phyloP scores from a whole-genome alignment of 345 rosid species.

The Pistacia vera region DNA sequence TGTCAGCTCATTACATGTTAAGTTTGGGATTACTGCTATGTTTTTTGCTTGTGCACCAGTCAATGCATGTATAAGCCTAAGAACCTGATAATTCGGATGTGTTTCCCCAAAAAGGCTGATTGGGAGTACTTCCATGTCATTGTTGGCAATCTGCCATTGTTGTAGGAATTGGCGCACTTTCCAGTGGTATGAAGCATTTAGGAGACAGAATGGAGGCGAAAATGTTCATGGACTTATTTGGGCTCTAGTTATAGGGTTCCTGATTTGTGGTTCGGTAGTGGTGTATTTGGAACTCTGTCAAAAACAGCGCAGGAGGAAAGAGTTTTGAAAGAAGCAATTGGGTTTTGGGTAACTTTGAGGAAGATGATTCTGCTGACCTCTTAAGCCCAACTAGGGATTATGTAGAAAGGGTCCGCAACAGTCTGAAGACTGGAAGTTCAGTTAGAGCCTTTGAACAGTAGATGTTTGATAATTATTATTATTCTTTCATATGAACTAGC shows the following conservation, averaged over 20 bases:
- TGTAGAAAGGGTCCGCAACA: slow-evolving; percentile 40
- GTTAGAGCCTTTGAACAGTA: slow-evolving; percentile 75
- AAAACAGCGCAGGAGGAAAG: slow-evolving; percentile 45
- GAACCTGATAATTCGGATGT: slow-evolving; percentile 62
- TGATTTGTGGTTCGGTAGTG: slow-evolving; percentile 44
- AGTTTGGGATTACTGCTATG: slow-evolving; percentile 75
- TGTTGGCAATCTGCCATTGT: slow-evolving; percentile 63
- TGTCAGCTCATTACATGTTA: slow-evolving; percentile 74
- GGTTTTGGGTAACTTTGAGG: slow-evolving; percentile 80
- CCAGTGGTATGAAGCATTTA: slow-evolving; percentile 71
- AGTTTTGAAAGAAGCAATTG: slow-evolving; percentile 66
- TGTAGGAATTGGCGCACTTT: slow-evolving; percentile 63
- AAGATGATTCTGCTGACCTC: slow-evolving; percentile 82
- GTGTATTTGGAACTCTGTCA: slow-evolving; percentile 67
- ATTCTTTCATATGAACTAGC: slow-evolving; percentile 12
- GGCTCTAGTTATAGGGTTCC: slow-evolving; percentile 73
- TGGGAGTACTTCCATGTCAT: slow-evolving; percentile 90
- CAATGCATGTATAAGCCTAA: slow-evolving; percentile 81
- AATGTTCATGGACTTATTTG: slow-evolving; percentile 71
- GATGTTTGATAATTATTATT: slow-evolving; percentile 11
- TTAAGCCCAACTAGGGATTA: slow-evolving; percentile 49
- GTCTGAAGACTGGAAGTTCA: slow-evolving; percentile 79
- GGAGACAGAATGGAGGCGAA: slow-evolving; percentile 81
- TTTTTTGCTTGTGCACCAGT: slow-evolving; percentile 71
- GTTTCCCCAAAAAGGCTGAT: slow-evolving; percentile 52